These are phyloP conservation scores for Alternaria sp. DNA, from an alignment of 2,329 filamentous ascomycete species.

Conservation along the genomic window DNA sequence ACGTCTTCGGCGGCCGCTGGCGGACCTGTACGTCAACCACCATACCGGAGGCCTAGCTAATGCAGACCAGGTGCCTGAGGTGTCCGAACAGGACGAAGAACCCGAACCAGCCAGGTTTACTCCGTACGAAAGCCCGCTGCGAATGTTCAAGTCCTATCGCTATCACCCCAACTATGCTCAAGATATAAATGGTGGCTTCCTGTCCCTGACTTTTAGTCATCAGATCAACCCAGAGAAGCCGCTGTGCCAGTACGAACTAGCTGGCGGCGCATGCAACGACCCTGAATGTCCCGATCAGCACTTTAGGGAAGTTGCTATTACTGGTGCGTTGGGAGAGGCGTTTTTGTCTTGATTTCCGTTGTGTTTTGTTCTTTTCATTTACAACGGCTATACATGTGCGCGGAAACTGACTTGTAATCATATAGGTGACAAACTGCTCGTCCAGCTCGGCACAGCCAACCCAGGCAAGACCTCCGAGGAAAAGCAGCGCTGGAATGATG, in stretches of 20 bases:
- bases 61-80: constrained; percentile 16
- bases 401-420: constrained; percentile 47
- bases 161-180: constrained; percentile 81
- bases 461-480: constrained; percentile 66
- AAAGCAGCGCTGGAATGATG: constrained; percentile 57
- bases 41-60: constrained; percentile 19
- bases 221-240: constrained; percentile 77
- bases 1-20: constrained; percentile 8
- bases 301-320: constrained; percentile 73
- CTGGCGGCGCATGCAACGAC: constrained; percentile 76
- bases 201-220: constrained; percentile 92
- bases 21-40: constrained; percentile 30
- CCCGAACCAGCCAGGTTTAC: constrained; percentile 48
- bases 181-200: constrained; percentile 75
- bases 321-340: constrained; percentile 68
- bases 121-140: constrained; percentile 84
- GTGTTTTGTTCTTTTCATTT: constrained; percentile 34
- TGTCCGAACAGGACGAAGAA: constrained; percentile 18
- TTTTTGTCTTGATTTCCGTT: constrained; percentile 15
- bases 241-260: constrained; percentile 78
- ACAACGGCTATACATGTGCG: constrained; percentile 13
- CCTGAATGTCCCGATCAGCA: constrained; percentile 78
- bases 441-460: constrained; percentile 71
- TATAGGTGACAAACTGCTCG: constrained; percentile 74
- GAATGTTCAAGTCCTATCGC: constrained; percentile 83